Conservation (phyloP, 768 basidiomycete species). For the Clitopilus hobsonii region DNA sequence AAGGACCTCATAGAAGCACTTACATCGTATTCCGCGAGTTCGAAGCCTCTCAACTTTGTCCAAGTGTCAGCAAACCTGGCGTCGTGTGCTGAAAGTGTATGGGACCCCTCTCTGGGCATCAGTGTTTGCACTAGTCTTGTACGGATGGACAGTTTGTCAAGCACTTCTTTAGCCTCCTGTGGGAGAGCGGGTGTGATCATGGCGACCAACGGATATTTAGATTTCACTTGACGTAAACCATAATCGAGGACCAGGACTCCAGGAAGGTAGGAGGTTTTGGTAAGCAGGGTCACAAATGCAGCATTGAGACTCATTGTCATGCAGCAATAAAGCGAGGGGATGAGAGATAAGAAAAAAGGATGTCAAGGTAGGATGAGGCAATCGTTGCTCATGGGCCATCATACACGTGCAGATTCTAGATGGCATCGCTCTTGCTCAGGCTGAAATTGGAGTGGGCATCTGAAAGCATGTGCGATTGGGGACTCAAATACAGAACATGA, state of each 20-base stretch:
- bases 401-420: background rate
- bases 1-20: slow-evolving; percentile 11
- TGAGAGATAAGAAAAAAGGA: slow-evolving; percentile 1
- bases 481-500: background rate
- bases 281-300: slow-evolving; percentile 79
- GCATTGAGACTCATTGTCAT: slow-evolving; percentile 29
- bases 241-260: slow-evolving; percentile 59
- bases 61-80: slow-evolving; percentile 65
- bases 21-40: slow-evolving; percentile 65
- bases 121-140: slow-evolving; percentile 59
- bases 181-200: slow-evolving; percentile 66
- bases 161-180: slow-evolving; percentile 41
- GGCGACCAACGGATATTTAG: slow-evolving; percentile 73
- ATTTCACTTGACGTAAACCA: slow-evolving; percentile 46
- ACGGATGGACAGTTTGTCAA: slow-evolving; percentile 49
- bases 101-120: slow-evolving; percentile 39
- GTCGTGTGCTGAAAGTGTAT: slow-evolving; percentile 38
- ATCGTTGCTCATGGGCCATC: background rate
- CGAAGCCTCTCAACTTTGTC: slow-evolving; percentile 68
- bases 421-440: background rate
- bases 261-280: slow-evolving; percentile 62
- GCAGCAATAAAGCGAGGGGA: background rate
- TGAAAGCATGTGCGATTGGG: background rate
- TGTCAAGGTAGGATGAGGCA: background rate
- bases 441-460: background rate